Conservation (phyloP, 805 yeast genomes). For the Ogataea pignaliae region DNA sequence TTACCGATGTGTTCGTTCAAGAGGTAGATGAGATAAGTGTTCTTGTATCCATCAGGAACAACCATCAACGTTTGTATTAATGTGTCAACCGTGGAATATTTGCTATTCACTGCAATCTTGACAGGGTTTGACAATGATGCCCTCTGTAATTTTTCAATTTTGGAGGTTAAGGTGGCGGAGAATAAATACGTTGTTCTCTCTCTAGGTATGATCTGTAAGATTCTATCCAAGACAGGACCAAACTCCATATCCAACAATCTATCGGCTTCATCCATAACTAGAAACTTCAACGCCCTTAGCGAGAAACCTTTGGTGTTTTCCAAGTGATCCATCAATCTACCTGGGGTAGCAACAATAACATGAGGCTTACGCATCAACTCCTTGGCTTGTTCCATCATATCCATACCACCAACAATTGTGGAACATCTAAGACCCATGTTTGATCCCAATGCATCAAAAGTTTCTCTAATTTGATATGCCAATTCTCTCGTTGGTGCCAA, state of each 20-base stretch:
- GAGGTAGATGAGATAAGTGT: conserved; percentile 78
- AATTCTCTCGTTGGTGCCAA: conserved; percentile 83
- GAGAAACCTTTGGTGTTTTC: conserved; percentile 90
- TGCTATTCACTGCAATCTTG: conserved; percentile 81
- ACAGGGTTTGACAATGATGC: conserved; percentile 89
- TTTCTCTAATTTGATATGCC: conserved; percentile 86
- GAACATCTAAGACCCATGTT: conserved; percentile 88
- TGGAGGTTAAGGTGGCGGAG: conserved; percentile 96
- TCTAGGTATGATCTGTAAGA: conserved; percentile 76
- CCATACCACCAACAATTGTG: conserved; percentile 97
- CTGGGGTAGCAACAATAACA: conserved; percentile 90
- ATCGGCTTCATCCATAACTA: conserved; percentile 97
- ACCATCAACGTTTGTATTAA: conserved; percentile 83
- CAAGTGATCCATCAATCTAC: conserved; percentile 84
- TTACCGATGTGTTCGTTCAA: conserved; percentile 83
- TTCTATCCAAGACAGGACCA: conserved; percentile 88
- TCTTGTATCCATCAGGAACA: conserved; percentile 88
- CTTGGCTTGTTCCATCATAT: conserved; percentile 94
- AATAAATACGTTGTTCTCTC: conserved; percentile 82
- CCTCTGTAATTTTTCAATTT: conserved; percentile 89
- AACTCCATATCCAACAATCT: conserved; percentile 93
- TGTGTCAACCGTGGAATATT: conserved; percentile 93
- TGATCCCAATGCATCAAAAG: conserved; percentile 90
- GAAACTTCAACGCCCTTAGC: conserved; percentile 67
- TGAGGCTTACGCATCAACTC: conserved; percentile 94